Percentiles rank a stretch among this genome's conserved stretches.
Conservation (phyloP, 805 yeast species). For the Sugiyamaella smithiae region DNA sequence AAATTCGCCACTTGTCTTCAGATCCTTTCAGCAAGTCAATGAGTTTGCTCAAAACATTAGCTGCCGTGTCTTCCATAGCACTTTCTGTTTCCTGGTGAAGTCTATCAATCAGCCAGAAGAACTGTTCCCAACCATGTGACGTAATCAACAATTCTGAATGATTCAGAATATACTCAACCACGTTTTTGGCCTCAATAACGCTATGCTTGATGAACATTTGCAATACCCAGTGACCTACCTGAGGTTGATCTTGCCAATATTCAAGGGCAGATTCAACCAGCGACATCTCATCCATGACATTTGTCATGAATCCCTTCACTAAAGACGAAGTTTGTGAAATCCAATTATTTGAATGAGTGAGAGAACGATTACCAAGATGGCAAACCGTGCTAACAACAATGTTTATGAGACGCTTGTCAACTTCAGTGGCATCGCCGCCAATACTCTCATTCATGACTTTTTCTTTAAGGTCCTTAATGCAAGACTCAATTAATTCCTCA, state of each 20-base stretch:
- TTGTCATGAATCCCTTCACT: constrained; percentile 32
- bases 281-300: constrained; percentile 35
- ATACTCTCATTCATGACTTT: constrained; percentile 29
- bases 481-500: constrained; percentile 12
- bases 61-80: not conserved
- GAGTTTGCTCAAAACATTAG: not conserved
- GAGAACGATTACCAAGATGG: constrained; percentile 82
- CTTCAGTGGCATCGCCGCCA: constrained; percentile 36
- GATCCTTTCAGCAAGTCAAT: not conserved
- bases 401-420: constrained; percentile 51
- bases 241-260: constrained; percentile 65
- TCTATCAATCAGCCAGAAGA: constrained; percentile 10
- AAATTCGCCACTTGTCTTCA: not conserved
- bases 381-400: constrained; percentile 69
- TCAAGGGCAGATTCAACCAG: constrained; percentile 56
- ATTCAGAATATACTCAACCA: constrained; percentile 1
- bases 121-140: constrained; percentile 15
- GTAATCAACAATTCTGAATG: constrained; percentile 1
- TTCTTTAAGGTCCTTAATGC: constrained; percentile 21
- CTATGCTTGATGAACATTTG: constrained; percentile 50
- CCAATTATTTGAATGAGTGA: constrained; percentile 68
- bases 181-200: constrained; percentile 25
- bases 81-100: not conserved
- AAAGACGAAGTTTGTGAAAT: constrained; percentile 41
- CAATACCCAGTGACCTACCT: constrained; percentile 59